Percentiles rank a stretch among this genome's conserved stretches.
Conservation (phyloP, 495 filamentous ascomycete species). For the Sphaerosporella brunnea region DNA sequence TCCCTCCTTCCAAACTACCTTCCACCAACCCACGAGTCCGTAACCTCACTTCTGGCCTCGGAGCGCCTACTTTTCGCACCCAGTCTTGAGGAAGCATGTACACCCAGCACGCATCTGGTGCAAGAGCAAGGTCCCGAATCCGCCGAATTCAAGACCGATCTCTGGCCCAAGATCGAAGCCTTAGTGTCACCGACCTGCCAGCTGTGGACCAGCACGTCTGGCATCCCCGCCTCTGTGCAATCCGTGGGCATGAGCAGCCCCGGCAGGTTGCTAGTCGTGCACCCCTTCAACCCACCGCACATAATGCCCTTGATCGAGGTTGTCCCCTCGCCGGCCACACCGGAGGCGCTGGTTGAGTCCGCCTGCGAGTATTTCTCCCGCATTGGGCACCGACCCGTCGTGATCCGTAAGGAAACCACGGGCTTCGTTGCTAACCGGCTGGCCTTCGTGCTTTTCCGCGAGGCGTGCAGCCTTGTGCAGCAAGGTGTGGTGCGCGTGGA, state of each 20-base stretch:
- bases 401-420: constrained; percentile 35
- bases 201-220: constrained; percentile 41
- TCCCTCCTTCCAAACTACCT: constrained; percentile 29
- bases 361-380: constrained; percentile 34
- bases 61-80: constrained; percentile 28
- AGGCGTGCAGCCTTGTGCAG: constrained; percentile 34
- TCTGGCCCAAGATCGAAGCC: constrained; percentile 37
- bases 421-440: constrained; percentile 37
- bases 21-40: constrained; percentile 7
- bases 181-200: constrained; percentile 21
- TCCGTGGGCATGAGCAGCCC: constrained; percentile 28
- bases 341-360: constrained; percentile 27
- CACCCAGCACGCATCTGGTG: constrained; percentile 33
- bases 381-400: constrained; percentile 34
- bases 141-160: constrained; percentile 32
- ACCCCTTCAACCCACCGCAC: constrained; percentile 48
- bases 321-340: constrained; percentile 34
- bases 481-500: constrained; percentile 31
- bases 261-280: constrained; percentile 36
- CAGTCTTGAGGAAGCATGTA: constrained; percentile 29
- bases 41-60: constrained; percentile 20
- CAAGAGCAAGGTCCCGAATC: constrained; percentile 44
- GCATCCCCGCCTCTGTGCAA: constrained; percentile 38
- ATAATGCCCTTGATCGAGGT: constrained; percentile 46
- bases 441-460: constrained; percentile 32